Evolutionary conservation across 306 rosid genomes (phyloP).

Genomic region (Cyclanthera cordifolia): DNA sequence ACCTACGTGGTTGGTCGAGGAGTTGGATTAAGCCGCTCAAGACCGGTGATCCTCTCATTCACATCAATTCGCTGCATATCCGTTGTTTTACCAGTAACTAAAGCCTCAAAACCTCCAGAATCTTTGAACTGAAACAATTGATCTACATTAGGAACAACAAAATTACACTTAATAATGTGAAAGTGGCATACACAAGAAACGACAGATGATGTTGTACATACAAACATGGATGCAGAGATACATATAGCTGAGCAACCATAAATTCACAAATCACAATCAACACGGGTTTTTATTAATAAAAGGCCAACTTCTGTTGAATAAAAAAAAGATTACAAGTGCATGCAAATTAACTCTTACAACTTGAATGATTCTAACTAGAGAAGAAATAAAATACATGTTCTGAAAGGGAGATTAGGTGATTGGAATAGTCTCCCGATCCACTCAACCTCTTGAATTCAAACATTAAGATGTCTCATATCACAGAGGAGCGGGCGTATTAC

Average conservation of each 20-base stretch:
- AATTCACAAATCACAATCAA: not conserved
- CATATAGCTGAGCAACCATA: not conserved
- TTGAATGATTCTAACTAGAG: not conserved
- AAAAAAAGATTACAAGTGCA: not conserved
- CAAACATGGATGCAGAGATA: not conserved
- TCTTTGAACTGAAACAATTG: conserved; percentile 67
- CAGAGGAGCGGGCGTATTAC: not conserved
- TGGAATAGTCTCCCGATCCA: not conserved
- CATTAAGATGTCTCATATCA: not conserved
- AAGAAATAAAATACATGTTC: not conserved
- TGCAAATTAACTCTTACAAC: not conserved
- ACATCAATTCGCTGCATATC: conserved; percentile 77
- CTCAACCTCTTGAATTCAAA: not conserved
- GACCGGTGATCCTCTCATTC: conserved; percentile 82
- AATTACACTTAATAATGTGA: conserved; percentile 1
- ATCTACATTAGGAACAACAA: conserved; percentile 19
- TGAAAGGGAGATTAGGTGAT: not conserved
- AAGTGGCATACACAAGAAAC: not conserved
- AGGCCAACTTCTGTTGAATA: no score
- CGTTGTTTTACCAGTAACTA: conserved; percentile 71
- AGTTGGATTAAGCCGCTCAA: conserved; percentile 92
- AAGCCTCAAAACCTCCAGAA: conserved; percentile 84
- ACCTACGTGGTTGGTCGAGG: conserved; percentile 92
- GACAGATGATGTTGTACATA: not conserved
- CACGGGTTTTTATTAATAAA: not conserved